A percentile compares a stretch with the other conserved stretches of the same genome.
Evolutionary conservation across 2,329 filamentous ascomycete species (phyloP).

Genomic region (Pseudocercospora macadamiae): DNA sequence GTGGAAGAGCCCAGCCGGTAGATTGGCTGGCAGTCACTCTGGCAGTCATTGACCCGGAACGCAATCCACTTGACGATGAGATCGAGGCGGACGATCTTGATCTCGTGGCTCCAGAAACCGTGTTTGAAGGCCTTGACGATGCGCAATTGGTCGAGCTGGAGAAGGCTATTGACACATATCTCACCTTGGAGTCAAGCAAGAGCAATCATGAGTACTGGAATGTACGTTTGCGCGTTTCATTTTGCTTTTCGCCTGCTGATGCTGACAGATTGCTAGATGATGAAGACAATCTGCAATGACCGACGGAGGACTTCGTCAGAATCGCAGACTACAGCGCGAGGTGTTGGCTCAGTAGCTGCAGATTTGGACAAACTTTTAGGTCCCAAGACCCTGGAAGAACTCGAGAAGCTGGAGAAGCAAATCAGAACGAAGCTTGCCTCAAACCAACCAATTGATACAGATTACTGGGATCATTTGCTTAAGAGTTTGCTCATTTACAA

Average conservation of each 20-base stretch:
- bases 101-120: conserved; percentile 76
- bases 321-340: conserved; percentile 65
- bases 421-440: conserved; percentile 84
- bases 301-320: conserved; percentile 66
- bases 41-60: conserved; percentile 81
- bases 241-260: conserved; percentile 17
- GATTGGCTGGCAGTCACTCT: conserved; percentile 92
- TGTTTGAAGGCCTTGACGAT: conserved; percentile 73
- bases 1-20: conserved; percentile 86
- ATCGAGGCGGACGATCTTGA: conserved; percentile 72
- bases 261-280: conserved; percentile 57
- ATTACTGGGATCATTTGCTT: conserved; percentile 96
- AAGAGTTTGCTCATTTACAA: conserved; percentile 87
- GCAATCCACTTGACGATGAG: conserved; percentile 80
- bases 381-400: conserved; percentile 82
- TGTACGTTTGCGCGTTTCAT: conserved; percentile 44
- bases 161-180: conserved; percentile 78
- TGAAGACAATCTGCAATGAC: conserved; percentile 82
- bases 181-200: conserved; percentile 75
- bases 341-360: conserved; percentile 77
- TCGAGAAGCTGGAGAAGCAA: conserved; percentile 84
- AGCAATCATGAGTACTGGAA: conserved; percentile 88
- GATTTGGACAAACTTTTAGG: conserved; percentile 87
- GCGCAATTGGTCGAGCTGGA: conserved; percentile 74
- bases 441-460: conserved; percentile 89